Conservation (phyloP, 768 basidiomycete species). For the Pholiota molesta region DNA sequence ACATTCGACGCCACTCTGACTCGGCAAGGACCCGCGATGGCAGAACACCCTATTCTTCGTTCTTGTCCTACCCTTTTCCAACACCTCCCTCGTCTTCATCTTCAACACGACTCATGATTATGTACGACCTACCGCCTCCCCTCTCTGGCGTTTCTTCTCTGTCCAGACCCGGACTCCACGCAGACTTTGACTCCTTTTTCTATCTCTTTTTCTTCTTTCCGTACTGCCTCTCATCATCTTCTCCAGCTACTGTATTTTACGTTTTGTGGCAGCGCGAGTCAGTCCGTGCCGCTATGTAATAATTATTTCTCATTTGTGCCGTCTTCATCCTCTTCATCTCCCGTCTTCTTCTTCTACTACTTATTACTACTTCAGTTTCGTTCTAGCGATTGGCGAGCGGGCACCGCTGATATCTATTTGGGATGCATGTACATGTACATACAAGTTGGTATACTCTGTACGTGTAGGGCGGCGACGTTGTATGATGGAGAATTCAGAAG, state of each 20-base stretch:
- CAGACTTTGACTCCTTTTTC: not conserved
- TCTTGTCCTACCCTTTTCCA: conserved; percentile 7
- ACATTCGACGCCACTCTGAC: not conserved
- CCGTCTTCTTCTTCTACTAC: not conserved
- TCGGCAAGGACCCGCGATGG: not conserved
- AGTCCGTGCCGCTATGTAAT: conserved; percentile 21
- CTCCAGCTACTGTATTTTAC: conserved; percentile 18
- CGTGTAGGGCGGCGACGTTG: conserved; percentile 11
- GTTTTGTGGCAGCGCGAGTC: conserved; percentile 12
- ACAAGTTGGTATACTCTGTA: conserved; percentile 8
- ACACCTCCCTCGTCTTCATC: not conserved
- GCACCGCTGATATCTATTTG: conserved; percentile 11
- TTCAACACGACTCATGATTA: not conserved
- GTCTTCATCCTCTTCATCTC: not conserved
- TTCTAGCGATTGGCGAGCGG: not conserved
- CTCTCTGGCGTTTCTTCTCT: not conserved
- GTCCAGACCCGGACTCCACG: not conserved
- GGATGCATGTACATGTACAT: not conserved
- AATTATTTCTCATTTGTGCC: conserved; percentile 8
- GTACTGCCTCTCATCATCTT: conserved; percentile 6
- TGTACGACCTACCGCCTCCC: not conserved
- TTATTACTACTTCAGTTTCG: not conserved
- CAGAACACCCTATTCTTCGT: conserved; percentile 4
- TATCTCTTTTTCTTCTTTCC: not conserved
- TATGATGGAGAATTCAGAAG: conserved; percentile 13